These are phyloP conservation scores for Choricystis sp. DNA, from an alignment of 139 green algal genomes.

Conservation along the genomic window DNA sequence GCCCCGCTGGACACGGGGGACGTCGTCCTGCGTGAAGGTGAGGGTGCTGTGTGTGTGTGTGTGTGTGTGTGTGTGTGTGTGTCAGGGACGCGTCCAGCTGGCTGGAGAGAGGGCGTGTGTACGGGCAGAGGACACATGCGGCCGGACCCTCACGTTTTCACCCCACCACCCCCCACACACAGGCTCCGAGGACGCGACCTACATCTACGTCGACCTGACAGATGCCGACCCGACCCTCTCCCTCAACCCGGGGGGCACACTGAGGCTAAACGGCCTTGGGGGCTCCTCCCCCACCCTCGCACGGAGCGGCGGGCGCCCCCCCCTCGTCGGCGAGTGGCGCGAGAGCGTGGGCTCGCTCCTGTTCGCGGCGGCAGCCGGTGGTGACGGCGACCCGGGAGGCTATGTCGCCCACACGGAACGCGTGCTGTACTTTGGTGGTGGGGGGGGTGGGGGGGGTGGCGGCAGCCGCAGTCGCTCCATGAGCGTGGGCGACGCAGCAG, in stretches of 20 bases:
- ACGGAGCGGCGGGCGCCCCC: no score
- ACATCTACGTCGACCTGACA: slow-evolving; percentile 7
- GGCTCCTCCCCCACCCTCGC: background rate
- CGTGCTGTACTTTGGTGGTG: background rate
- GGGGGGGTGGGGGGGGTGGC: no score
- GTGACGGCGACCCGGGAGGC: no score
- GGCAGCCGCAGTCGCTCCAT: no score
- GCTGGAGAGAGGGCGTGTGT: no score
- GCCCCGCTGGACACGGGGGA: background rate
- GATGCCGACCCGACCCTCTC: background rate
- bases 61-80: no score
- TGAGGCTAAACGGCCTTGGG: background rate
- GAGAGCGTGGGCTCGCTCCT: background rate
- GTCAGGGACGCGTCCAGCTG: no score
- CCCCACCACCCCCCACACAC: background rate
- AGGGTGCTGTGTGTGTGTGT: no score
- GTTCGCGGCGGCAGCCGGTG: background rate
- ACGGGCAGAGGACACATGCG: no score
- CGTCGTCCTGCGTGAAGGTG: slow-evolving; percentile 3
- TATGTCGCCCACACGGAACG: background rate
- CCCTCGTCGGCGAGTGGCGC: background rate
- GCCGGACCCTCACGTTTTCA: background rate
- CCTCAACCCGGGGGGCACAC: background rate
- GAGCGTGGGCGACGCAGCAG: no score
- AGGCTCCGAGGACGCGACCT: slow-evolving; percentile 7